Percentiles rank a stretch among this genome's conserved stretches.
Evolutionary conservation across 208 protist genomes (phyloP).

Genomic region (Naegleria lovaniensis): DNA sequence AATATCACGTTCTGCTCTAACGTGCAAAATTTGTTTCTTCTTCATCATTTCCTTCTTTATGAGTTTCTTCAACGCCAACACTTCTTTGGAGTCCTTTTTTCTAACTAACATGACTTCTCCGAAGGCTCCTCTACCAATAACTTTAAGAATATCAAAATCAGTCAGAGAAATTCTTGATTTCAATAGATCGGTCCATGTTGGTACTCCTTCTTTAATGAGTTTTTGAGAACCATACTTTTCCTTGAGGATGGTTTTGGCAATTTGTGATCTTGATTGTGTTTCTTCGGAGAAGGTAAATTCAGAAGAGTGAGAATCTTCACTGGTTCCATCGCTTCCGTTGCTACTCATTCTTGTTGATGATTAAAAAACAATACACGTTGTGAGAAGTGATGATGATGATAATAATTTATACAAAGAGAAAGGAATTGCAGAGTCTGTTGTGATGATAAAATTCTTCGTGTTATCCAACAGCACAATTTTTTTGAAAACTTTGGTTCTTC

Average conservation of each 20-base stretch:
- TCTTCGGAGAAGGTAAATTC: constrained; percentile 1
- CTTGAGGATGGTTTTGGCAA: constrained; percentile 1
- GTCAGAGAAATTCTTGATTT: constrained; percentile 40
- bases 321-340: neutral
- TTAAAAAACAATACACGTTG: too few species aligned
- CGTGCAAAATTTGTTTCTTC: constrained; percentile 70
- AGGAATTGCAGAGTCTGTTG: too few species aligned
- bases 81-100: constrained; percentile 57
- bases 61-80: constrained; percentile 82
- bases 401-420: too few species aligned
- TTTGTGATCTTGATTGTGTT: neutral
- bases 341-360: neutral
- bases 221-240: constrained; percentile 18
- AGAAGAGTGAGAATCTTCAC: neutral
- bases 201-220: neutral
- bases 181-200: neutral
- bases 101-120: constrained; percentile 68
- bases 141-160: constrained; percentile 72
- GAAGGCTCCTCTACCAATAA: constrained; percentile 84
- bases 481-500: too few species aligned
- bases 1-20: constrained; percentile 74
- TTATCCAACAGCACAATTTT: too few species aligned
- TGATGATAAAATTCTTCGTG: too few species aligned
- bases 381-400: neutral
- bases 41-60: constrained; percentile 76